A percentile compares a stretch with the other conserved stretches of the same genome.
These are phyloP conservation scores for Elaeagnus macrophylla DNA, from an alignment of 306 rosid genomes.

Conservation along the genomic window DNA sequence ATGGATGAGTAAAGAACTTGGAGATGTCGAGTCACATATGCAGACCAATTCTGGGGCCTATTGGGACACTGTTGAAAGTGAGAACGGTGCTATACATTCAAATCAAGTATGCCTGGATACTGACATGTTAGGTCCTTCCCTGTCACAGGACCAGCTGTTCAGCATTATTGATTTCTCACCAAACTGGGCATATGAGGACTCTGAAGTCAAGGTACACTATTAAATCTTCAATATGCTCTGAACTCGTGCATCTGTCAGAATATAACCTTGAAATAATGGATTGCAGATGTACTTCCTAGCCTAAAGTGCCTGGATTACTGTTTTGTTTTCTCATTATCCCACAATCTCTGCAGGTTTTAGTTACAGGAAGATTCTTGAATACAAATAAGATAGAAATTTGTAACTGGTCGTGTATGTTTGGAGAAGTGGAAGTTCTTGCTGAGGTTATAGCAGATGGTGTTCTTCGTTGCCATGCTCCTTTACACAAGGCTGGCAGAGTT, in stretches of 20 bases:
- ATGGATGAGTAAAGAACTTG: constrained; percentile 83
- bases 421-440: constrained; percentile 82
- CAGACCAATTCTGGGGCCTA: constrained; percentile 45
- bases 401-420: constrained; percentile 90
- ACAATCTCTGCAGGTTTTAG: constrained; percentile 44
- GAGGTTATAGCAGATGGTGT: constrained; percentile 52
- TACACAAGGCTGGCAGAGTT: constrained; percentile 62
- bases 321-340: constrained; percentile 8
- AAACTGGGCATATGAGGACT: constrained; percentile 60
- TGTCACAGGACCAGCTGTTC: constrained; percentile 74
- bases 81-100: constrained; percentile 40
- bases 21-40: constrained; percentile 57
- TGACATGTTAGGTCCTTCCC: constrained; percentile 57
- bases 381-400: constrained; percentile 37
- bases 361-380: constrained; percentile 64
- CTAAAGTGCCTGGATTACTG: constrained; percentile 1
- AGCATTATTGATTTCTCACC: constrained; percentile 78
- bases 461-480: constrained; percentile 70
- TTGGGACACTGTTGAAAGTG: constrained; percentile 63
- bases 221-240: constrained; percentile 12
- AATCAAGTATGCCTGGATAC: constrained; percentile 43
- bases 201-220: constrained; percentile 51
- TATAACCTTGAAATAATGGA: background rate
- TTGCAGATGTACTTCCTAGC: background rate
- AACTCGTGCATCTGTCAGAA: constrained; percentile 12